Evolutionary conservation across 352 stramenopile genomes (phyloP).

Genomic region (Pythium guiyangense): DNA sequence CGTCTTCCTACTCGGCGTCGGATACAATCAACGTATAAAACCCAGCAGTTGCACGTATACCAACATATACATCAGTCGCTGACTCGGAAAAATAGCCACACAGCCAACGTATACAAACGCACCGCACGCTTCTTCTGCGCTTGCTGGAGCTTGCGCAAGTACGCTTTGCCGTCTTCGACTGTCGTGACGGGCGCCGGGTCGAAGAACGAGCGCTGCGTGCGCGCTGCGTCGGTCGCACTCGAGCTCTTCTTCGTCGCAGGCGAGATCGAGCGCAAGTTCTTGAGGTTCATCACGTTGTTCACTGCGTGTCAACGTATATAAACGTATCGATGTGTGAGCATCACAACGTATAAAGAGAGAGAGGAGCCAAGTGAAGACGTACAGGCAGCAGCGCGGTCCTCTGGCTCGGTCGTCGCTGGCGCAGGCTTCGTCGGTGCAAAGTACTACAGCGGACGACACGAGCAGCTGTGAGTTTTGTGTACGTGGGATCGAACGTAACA

Average conservation of each 20-base stretch:
- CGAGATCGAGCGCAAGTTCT: conserved; percentile 46
- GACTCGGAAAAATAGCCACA: not conserved
- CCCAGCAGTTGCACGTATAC: not conserved
- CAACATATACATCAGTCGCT: too few relatives aligned
- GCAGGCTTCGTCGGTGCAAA: conserved; percentile 14
- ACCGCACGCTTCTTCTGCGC: conserved; percentile 33
- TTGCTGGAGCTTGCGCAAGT: conserved; percentile 59
- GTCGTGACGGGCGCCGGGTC: conserved; percentile 55
- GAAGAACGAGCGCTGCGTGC: conserved; percentile 64
- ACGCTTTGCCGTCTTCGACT: conserved; percentile 70
- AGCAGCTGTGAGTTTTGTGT: not conserved
- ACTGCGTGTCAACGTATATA: conserved; percentile 26
- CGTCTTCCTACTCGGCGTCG: conserved; percentile 23
- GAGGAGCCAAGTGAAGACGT: conserved; percentile 7
- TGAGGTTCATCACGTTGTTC: conserved; percentile 56
- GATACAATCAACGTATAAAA: not conserved
- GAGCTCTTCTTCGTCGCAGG: conserved; percentile 32
- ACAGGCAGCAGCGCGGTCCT: conserved; percentile 34
- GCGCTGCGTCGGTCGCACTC: not conserved
- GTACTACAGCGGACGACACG: conserved; percentile 21
- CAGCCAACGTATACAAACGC: not conserved
- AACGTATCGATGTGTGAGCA: not conserved
- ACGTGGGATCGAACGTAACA: not conserved
- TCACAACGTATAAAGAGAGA: not conserved
- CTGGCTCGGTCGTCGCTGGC: conserved; percentile 4